A percentile compares a stretch with the other conserved stretches of the same genome.
These are phyloP conservation scores for Pichia manshurica DNA, from an alignment of 805 yeast species.

Conservation along the genomic window DNA sequence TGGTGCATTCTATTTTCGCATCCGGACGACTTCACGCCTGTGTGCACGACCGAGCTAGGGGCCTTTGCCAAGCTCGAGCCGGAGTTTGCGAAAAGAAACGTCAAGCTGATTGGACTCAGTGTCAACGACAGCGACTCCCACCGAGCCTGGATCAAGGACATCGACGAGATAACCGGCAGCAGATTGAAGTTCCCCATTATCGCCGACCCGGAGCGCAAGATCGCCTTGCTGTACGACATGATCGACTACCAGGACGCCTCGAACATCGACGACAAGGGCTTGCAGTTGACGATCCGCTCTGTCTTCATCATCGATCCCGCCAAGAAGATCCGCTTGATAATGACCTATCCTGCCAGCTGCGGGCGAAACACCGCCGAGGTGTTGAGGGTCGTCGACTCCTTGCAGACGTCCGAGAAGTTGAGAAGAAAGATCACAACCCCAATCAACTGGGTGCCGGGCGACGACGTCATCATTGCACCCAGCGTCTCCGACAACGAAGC, in stretches of 20 bases:
- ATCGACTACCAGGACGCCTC: conserved; percentile 64
- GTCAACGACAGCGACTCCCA: conserved; percentile 61
- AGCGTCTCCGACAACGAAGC: conserved; percentile 57
- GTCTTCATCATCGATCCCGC: conserved; percentile 67
- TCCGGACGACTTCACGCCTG: conserved; percentile 77
- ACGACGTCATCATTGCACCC: conserved; percentile 70
- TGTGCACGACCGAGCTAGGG: conserved; percentile 74
- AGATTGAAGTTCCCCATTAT: conserved; percentile 59
- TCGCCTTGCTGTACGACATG: conserved; percentile 63
- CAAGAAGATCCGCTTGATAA: conserved; percentile 54
- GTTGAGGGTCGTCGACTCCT: conserved; percentile 62
- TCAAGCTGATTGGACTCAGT: conserved; percentile 62
- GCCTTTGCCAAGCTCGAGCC: conserved; percentile 69
- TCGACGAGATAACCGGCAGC: conserved; percentile 60
- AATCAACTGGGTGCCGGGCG: conserved; percentile 63
- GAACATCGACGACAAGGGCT: conserved; percentile 59
- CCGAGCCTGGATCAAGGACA: conserved; percentile 64
- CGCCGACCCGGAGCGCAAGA: conserved; percentile 58
- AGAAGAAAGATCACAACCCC: conserved; percentile 58
- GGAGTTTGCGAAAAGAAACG: conserved; percentile 59
- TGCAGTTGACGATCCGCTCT: conserved; percentile 63
- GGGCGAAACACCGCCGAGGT: conserved; percentile 76
- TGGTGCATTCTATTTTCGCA: conserved; percentile 71
- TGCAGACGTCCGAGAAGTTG: conserved; percentile 53
- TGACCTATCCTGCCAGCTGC: conserved; percentile 68